Base-by-base conservation (phyloP, 192 early-diverging fungal genomes). In the Radiomyces spectabilis region DNA sequence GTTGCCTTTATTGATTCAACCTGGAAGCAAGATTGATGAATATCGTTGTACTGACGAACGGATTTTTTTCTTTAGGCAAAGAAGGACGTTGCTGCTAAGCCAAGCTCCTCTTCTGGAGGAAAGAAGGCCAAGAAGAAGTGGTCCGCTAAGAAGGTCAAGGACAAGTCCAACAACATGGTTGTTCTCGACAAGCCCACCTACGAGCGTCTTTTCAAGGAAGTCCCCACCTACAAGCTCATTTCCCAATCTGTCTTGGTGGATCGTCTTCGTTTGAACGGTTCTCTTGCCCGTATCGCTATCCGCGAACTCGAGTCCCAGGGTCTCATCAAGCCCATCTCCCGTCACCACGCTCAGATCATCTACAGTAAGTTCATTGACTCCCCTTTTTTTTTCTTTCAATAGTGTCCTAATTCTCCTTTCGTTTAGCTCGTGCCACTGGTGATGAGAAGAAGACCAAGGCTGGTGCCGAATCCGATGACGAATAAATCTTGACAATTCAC, bases 111-210 rank as follows among this genome's bases (percentile, higher is more conserved):
- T 26, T 72, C 69, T 62, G 80, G 72, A 73, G 80, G 72, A 62
- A 82, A 82, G 69, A 79, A 79, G 69, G 74, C 69, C 57, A 79
- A 59, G 59, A 62, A 62, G 95, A 99, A 99, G 91, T 99, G 97
- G 97, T 99, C 97, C 58, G 94, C 93, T 85, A 91, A 91, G 68
- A 95, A 95, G 85, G 92, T 94, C 56, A 97, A 98, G 92, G 97
- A 99, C 74, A 98, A 98, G 91, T 88, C 95, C 73, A 97, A 99
- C 91, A 98, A 99, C 87, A 80, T 89, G 71, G 95, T 99, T 66
- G 74, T 87, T 74, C 90, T 99, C 66, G 91, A 96, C 80, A 91
- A 94, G 75, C 72, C 91, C 62, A 98, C 95, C 59, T 94, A 95
- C 71, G 95, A 97, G 65, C 94, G 93, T 83, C 84, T 99, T 41